phyloP scores from a whole-genome alignment of 129 eudicot genomes.

The Lactuca sativa region DNA sequence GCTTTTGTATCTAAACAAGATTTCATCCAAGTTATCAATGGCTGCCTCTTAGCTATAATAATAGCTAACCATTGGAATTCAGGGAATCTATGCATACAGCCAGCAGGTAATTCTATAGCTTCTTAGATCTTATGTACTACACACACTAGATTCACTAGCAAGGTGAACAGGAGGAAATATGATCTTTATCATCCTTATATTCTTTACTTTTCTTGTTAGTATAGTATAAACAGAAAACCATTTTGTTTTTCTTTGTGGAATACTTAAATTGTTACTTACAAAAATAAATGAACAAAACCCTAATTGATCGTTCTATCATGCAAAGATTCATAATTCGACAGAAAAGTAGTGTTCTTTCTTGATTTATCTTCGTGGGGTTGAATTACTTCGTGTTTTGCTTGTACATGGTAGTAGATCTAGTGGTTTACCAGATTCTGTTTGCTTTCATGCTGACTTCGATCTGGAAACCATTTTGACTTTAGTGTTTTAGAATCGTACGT shows the following conservation, averaged over 20 bases:
- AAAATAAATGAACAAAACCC: constrained; percentile 24
- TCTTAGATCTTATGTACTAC: constrained; percentile 27
- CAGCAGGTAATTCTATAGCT: constrained; percentile 25
- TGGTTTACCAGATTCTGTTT: constrained; percentile 6
- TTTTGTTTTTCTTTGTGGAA: constrained; percentile 18
- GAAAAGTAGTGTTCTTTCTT: constrained; percentile 17
- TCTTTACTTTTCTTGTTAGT: constrained; percentile 12
- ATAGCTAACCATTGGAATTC: constrained; percentile 8
- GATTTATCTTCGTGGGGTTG: constrained; percentile 25
- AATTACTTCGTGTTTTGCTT: constrained; percentile 15
- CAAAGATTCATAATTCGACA: constrained; percentile 16
- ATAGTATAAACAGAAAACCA: background rate
- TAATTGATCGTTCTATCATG: constrained; percentile 13
- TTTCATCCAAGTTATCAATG: constrained; percentile 12
- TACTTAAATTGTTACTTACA: background rate
- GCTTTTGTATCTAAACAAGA: constrained; percentile 15
- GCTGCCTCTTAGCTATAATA: constrained; percentile 16
- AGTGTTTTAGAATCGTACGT: background rate
- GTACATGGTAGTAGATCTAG: constrained; percentile 25
- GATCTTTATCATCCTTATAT: constrained; percentile 6
- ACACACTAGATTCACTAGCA: constrained; percentile 24
- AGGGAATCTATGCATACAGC: constrained; percentile 5
- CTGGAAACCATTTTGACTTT: constrained; percentile 15
- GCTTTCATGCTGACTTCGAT: constrained; percentile 24
- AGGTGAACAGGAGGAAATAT: constrained; percentile 30